These are phyloP conservation scores for Limnomonas spitsbergensis DNA, from an alignment of 139 green algal genomes.

Conservation along the genomic window DNA sequence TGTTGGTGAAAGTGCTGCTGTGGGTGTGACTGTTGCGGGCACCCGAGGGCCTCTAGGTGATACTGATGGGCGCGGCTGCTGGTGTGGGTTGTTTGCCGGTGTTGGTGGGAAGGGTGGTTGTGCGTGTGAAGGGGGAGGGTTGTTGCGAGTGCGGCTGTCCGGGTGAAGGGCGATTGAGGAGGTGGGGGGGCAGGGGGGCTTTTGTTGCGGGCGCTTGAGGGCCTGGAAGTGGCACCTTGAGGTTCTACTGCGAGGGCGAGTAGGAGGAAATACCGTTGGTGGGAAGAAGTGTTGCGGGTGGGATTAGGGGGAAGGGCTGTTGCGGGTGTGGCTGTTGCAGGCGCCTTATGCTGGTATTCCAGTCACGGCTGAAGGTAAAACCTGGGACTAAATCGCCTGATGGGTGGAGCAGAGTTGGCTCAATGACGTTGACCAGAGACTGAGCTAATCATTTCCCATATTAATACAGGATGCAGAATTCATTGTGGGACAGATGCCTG, in stretches of 20 bases:
- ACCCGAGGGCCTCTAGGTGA: not conserved
- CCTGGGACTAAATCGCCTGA: no score
- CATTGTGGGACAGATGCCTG: no score
- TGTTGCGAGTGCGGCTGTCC: not conserved
- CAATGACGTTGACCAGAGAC: no score
- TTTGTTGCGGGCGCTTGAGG: slow-evolving; percentile 48
- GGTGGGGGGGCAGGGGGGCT: slow-evolving; percentile 65
- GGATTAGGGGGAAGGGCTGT: not conserved
- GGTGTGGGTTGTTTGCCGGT: no score
- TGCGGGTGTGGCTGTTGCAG: not conserved
- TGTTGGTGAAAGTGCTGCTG: not conserved
- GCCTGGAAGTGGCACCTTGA: slow-evolving; percentile 1
- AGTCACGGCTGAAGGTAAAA: no score
- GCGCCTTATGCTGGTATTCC: not conserved
- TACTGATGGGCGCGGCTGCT: not conserved
- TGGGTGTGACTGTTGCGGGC: not conserved
- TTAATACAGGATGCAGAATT: no score
- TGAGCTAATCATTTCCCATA: no score
- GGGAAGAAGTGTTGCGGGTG: not conserved
- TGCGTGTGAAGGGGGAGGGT: no score
- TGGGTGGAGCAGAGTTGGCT: no score
- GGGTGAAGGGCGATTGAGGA: slow-evolving; percentile 23
- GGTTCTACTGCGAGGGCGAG: slow-evolving; percentile 40
- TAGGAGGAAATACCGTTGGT: not conserved
- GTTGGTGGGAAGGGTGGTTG: no score